These are phyloP conservation scores for Nothophytophthora sp. DNA, from an alignment of 352 stramenopile genomes.

Conservation along the genomic window DNA sequence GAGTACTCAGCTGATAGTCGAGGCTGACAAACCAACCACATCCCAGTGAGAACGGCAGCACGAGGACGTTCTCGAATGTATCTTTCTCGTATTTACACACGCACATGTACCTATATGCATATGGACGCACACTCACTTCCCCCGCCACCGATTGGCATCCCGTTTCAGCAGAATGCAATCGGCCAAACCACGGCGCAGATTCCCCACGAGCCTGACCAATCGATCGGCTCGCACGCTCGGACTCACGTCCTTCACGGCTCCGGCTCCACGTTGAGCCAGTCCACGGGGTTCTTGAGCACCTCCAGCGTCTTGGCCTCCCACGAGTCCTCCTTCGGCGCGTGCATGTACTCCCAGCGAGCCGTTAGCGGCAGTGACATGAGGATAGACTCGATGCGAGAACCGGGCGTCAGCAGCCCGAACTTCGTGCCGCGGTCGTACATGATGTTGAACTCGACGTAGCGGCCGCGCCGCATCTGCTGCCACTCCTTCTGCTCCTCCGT, in stretches of 20 bases:
- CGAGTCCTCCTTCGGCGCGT: constrained; percentile 73
- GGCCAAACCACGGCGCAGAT: no score
- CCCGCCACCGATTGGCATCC: no score
- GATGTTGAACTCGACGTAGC: constrained; percentile 99
- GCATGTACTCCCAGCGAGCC: constrained; percentile 96
- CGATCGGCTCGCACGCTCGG: neutral
- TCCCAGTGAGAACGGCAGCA: no score
- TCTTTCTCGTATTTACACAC: no score
- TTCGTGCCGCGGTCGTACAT: constrained; percentile 98
- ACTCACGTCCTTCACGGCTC: constrained; percentile 11
- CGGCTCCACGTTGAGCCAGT: constrained; percentile 87
- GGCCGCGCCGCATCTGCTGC: constrained; percentile 95
- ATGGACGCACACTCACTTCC: constrained; percentile 6
- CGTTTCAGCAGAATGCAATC: no score
- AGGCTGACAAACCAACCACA: no score
- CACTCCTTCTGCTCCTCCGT: constrained; percentile 96
- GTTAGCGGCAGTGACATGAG: constrained; percentile 98
- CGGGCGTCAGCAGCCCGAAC: constrained; percentile 96
- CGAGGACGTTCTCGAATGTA: no score
- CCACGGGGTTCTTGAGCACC: constrained; percentile 90
- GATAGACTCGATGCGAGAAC: constrained; percentile 97
- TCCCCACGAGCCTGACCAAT: neutral
- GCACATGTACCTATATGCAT: no score
- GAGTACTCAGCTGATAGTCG: no score
- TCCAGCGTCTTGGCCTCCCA: constrained; percentile 92